Base-by-base conservation (phyloP, 1,284 basidiomycete genomes). In the Phylloboletellus chloephorus region DNA sequence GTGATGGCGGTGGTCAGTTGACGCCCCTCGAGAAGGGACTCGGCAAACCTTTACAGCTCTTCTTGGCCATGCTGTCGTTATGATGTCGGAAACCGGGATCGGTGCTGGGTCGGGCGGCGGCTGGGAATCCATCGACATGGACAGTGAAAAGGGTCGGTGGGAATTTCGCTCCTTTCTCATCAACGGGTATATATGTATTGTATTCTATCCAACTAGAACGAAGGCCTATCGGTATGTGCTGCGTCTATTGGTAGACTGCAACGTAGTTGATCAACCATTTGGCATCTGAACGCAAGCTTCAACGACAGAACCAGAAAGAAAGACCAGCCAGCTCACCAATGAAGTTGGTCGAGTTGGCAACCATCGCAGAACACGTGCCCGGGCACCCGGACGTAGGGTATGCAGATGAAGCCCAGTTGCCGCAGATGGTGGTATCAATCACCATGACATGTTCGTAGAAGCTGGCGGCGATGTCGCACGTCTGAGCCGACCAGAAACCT, bases 401-500 rank as follows among this genome's bases (percentile, higher is more conserved):
- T 0, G 73, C 69, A 3, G 65, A 46, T 3, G 67, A 54, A 5
- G 79, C 79, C 79, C 80, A 85, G 51, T 75, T 76, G 25, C 82
- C 75, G 43, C 76, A 65, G 33, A 72, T 52, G 12, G 72, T 77
- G 46, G 75, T 87, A 60, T 91, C 82, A 42, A 92, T 66, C 16
- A 83, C 72, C 48, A 89, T 58, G 17, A 65, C 60, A 50, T 92
- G 88, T 26, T 83, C 65, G 46, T 72, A 66, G 64, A 93, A 91
- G 63, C 81, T 80, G n/a, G 65, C 52, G 15, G 58, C 48, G 39
- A 87, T 78, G 51, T 86, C 67, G 64, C 90, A 90, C 9, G 69
- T 67, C 26, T 65, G 58, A 25, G 74, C 65, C 35, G 75, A 73
- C 71, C 77, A 92, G 48, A 73, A 70, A 8, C 85, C 88, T 16